A percentile compares a stretch with the other conserved stretches of the same genome.
phyloP scores from a whole-genome alignment of 208 protist species.

The Vickermania ingenoplastis region DNA sequence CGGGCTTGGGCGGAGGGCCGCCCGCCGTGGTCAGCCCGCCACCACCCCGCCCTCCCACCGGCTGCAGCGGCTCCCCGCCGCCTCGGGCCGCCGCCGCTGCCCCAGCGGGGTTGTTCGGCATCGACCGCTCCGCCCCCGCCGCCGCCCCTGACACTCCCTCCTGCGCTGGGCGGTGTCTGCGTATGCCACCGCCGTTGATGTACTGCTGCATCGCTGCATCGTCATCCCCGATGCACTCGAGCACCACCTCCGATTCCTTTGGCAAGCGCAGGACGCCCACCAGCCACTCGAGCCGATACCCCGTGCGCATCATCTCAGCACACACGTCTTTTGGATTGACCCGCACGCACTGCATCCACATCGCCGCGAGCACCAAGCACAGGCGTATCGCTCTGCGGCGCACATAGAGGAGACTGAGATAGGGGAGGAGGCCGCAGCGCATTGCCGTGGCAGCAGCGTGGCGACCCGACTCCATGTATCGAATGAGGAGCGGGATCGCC shows the following conservation, averaged over 20 bases:
- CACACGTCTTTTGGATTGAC: constrained; percentile 44
- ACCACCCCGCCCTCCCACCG: background rate
- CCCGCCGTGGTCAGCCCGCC: background rate
- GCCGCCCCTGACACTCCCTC: too few species aligned
- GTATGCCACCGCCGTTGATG: too few species aligned
- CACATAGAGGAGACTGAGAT: constrained; percentile 94
- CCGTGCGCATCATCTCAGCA: constrained; percentile 39
- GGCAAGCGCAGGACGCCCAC: constrained; percentile 52
- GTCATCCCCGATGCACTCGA: background rate
- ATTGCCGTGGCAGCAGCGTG: constrained; percentile 94
- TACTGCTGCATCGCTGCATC: background rate
- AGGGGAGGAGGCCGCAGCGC: constrained; percentile 96
- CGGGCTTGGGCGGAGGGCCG: background rate
- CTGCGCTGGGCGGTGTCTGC: too few species aligned
- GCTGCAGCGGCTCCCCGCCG: constrained; percentile 3
- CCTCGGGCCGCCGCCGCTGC: background rate
- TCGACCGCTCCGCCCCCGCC: too few species aligned
- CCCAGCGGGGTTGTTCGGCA: background rate
- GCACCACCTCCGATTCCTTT: constrained; percentile 11
- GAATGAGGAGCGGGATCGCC: constrained; percentile 92
- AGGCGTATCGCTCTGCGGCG: constrained; percentile 65
- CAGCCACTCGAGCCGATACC: constrained; percentile 62
- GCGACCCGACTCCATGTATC: constrained; percentile 95
- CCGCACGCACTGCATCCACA: constrained; percentile 83
- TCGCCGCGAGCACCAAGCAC: constrained; percentile 61